Base-by-base conservation (phyloP, 257 asterid genomes). In the Nicotiana benthamiana region DNA sequence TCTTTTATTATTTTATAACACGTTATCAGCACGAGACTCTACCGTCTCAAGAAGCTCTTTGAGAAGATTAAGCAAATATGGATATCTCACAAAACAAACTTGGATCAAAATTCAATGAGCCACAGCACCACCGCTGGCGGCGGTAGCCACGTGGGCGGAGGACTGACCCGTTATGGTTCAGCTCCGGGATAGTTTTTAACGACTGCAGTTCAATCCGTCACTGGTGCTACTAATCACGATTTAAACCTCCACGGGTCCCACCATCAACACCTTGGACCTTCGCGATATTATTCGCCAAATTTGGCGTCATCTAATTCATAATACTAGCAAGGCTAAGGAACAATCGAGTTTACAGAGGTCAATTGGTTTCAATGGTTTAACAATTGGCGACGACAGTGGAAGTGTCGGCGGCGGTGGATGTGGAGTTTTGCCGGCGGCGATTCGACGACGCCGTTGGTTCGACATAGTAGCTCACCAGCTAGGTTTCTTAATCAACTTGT, bases 401-500 rank as follows among this genome's bases (percentile, higher is more conserved):
- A 66, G 54, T 67, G 81, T 63, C 10, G 83, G 61, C 15, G 84
- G 86, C 11, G 84, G 86, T 0, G 77, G 82, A 1, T 81, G 75
- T 27, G 83, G 80, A 10, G 64, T 32, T 16, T 53, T 80, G n/a
- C 80, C 81, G 10, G 75, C 81, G 51, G 56, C 80, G 32, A 60
- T 22, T 75, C 90, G 28, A 20, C 84, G 10, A 74, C 95, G 40
- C 78, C 91, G 10, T 65, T 93, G 89, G 83, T 89, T 54, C 88
- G 98, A 53, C 97, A 93, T 8, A 89, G 94, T 61, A 93, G 94
- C 83, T 93, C 91, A 6, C 97, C 98, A 0, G 93, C 97, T 54
- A 94, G 94, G 18, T 90, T 94, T 82, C 96, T 89, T 43, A 89
- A 90, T 59, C 94, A 93, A 32, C 87, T 94, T 18, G 93, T 92